These are phyloP conservation scores for Nannochloropsis salina DNA, from an alignment of 108 stramenopile species.

Conservation along the genomic window DNA sequence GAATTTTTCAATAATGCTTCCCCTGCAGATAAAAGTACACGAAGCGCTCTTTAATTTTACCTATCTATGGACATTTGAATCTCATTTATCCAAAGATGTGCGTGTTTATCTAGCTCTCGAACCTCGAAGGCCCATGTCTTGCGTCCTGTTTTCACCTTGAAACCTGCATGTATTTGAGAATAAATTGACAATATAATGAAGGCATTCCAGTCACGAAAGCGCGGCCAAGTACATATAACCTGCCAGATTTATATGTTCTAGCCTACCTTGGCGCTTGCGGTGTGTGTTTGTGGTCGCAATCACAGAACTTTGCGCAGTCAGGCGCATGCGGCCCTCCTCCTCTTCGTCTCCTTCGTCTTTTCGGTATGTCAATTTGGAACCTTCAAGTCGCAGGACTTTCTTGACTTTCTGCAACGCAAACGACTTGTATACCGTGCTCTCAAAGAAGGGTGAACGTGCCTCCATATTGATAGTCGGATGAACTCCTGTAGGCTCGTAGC, in stretches of 20 bases:
- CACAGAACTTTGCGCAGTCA: neutral
- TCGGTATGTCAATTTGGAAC: neutral
- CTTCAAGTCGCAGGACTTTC: conserved; percentile 1
- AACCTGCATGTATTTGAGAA: neutral
- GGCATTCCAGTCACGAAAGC: no score
- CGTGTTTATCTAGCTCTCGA: neutral
- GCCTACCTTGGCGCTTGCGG: conserved; percentile 13
- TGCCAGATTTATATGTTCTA: no score
- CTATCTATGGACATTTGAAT: neutral
- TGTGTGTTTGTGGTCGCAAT: neutral
- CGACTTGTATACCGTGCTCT: neutral
- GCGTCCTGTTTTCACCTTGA: conserved; percentile 2
- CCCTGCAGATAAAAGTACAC: no score
- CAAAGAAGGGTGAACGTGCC: neutral
- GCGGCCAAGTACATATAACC: no score
- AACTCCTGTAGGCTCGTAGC: no score
- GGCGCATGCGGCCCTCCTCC: conserved; percentile 19
- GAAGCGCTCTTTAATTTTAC: neutral
- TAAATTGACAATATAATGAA: neutral
- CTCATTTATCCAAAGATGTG: neutral
- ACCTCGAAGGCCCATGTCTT: neutral
- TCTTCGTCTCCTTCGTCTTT: neutral
- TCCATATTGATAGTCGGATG: neutral
- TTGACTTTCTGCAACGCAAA: conserved; percentile 8
- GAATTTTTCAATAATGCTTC: no score